Base-by-base conservation (phyloP, 2,329 filamentous ascomycete genomes). In the Xylariaceae sp. region DNA sequence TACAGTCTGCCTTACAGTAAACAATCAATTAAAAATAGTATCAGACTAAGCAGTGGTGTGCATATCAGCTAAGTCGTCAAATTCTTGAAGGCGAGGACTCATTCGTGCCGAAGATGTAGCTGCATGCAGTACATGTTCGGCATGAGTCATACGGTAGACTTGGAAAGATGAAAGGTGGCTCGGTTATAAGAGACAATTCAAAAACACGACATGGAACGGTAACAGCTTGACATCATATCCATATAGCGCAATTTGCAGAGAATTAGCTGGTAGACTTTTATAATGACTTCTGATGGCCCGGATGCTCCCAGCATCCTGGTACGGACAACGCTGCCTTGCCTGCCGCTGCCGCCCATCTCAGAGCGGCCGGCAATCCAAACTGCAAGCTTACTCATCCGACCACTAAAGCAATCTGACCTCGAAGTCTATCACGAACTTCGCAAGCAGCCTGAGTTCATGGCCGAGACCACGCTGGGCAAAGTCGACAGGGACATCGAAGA, bases 321-420 rank as follows among this genome's bases (percentile, higher is more conserved):
- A n/a, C 48, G 39, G 32, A 66, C 65, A 4, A 67, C 64, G 8
- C 40, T 64, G 35, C 65, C 66, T 16, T 37, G 40, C 10, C n/a
- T 50, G 4, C 66, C 65, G 3, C 43, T 67, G 7, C 60, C 60
- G 11, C 48, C 61, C 13, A 54, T 51, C 26, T 52, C 55, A 2
- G 18, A 57, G 11, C 53, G 60, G 6, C 11, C 57, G n/a, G 42
- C 32, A n/a, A 57, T 67, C 42, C 57, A n/a, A 21, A 68, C 65
- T 11, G 32, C 50, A n/a, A 59, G 64, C 15, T 62, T 68, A 16
- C 43, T 67, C 10, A 48, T 68, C 15, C 63, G 66, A 9, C 60
- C 62, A 11, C 35, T 69, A 29, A 46, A 24, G 6, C 50, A 58
- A n/a, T 45, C 39, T 21, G 66, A 67, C 33, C 54, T 65, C 3